A percentile compares a stretch with the other conserved stretches of the same genome.
Conservation (phyloP, 2,329 filamentous ascomycete species). For the Aurifilum marmelostoma region DNA sequence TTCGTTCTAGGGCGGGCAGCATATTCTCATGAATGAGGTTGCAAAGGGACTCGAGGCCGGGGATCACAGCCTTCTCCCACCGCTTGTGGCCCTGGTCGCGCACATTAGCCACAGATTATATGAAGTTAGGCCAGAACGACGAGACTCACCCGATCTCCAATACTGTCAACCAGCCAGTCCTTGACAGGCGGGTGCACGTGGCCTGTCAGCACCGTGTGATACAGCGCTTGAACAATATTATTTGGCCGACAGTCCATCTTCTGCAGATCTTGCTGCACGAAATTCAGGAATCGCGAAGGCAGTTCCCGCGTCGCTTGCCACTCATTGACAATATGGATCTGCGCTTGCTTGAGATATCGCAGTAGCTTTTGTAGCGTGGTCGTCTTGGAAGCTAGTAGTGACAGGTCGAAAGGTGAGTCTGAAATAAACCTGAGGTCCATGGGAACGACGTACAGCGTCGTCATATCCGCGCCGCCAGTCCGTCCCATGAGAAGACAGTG, state of each 20-base stretch:
- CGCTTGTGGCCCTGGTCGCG: slow-evolving; percentile 76
- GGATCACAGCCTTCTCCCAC: slow-evolving; percentile 86
- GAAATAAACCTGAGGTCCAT: slow-evolving; percentile 84
- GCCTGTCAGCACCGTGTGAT: slow-evolving; percentile 83
- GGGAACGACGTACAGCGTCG: slow-evolving; percentile 64
- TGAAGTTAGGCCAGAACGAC: not conserved
- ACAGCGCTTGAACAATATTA: slow-evolving; percentile 74
- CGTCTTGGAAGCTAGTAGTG: slow-evolving; percentile 82
- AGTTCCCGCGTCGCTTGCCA: slow-evolving; percentile 83
- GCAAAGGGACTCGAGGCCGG: slow-evolving; percentile 77
- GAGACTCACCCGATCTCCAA: slow-evolving; percentile 71
- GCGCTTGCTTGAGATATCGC: slow-evolving; percentile 80
- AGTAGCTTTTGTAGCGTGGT: slow-evolving; percentile 86
- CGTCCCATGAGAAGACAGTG: slow-evolving; percentile 67
- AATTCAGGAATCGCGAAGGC: slow-evolving; percentile 75
- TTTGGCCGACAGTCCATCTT: slow-evolving; percentile 61
- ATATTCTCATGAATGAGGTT: slow-evolving; percentile 84
- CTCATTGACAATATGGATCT: slow-evolving; percentile 77
- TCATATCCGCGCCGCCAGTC: slow-evolving; percentile 42
- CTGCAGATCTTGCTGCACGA: slow-evolving; percentile 74
- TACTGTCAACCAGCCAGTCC: slow-evolving; percentile 86
- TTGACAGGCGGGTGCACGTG: slow-evolving; percentile 74
- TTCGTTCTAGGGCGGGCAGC: slow-evolving; percentile 83
- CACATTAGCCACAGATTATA: not conserved
- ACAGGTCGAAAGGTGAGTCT: slow-evolving; percentile 77